Evolutionary conservation across 805 yeast species (phyloP), one percentile per base, ranked within the genome.

Genomic region (Wickerhamomyces kurtzmanii): DNA sequence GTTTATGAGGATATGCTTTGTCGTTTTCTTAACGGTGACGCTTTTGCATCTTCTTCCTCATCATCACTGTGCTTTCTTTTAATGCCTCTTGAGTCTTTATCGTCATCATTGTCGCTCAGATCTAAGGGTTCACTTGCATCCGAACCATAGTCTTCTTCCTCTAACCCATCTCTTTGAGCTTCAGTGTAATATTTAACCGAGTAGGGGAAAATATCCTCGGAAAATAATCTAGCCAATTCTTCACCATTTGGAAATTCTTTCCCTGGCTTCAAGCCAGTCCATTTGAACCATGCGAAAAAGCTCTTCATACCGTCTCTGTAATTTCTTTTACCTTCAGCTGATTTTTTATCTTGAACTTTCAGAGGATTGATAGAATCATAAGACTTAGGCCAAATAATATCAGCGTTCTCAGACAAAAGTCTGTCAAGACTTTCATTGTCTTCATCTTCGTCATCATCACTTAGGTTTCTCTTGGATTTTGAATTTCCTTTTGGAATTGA

Each of bases 221-320:
- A 61, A 10, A 89, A 59, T 23, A 82, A 53, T 28, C 73, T 59
- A 0, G 94, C 83, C 30, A 87, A 61, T 8, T 77, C 85, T 35
- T 77, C 89, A 15, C 94, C 95, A 31, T 68, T 65, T 35, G 86
- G 68, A 46, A 75, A 83, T 47, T 75, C 91, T 53, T 74, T 82
- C 2, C 84, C 81, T 2, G 84, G 79, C 37, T 75, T 77, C 20
- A 55, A 49, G 1, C 94, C 94, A 1, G 91, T 79, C 87, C 93
- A 86, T 26, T 62, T 59, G 47, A 86, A 87, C 77, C 87, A 87
- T 5, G 85, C 78, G 52, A 89, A 87, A 44, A 89, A 79, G 10
- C 89, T 75, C 45, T 77, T 76, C 85, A 78, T 78, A 5, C 87
- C 87, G 12, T 62, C 45, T 32, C 87, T 56, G 45, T 79, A 79